Conservation (phyloP, 1,284 basidiomycete species). For the Cutaneotrichosporon daszewskae region DNA sequence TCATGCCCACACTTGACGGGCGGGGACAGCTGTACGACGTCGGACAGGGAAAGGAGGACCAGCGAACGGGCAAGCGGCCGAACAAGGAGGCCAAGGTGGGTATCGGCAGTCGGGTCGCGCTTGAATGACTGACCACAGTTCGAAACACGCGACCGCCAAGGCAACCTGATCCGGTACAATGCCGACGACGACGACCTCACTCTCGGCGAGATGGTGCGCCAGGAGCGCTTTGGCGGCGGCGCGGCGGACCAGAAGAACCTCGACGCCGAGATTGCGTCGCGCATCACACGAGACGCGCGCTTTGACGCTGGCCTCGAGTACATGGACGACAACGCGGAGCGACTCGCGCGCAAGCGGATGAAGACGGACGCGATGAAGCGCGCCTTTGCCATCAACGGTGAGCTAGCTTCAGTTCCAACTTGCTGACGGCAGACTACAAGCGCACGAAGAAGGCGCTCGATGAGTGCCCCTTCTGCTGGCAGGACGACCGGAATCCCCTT, state of each 20-base stretch:
- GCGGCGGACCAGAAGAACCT: constrained; percentile 82
- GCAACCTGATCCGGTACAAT: constrained; percentile 74
- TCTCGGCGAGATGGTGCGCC: constrained; percentile 83
- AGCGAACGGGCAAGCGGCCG: constrained; percentile 51
- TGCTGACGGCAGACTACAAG: constrained; percentile 67
- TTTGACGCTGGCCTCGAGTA: constrained; percentile 89
- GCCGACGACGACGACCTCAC: constrained; percentile 82
- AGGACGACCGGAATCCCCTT: constrained; percentile 71
- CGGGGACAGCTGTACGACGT: constrained; percentile 85
- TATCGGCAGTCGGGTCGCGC: too few relatives aligned
- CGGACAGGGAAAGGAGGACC: constrained; percentile 56
- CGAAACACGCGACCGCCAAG: constrained; percentile 85
- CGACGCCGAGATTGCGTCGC: constrained; percentile 80
- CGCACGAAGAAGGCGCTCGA: constrained; percentile 86
- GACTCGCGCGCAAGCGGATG: constrained; percentile 86
- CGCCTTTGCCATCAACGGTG: constrained; percentile 92
- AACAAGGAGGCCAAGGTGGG: constrained; percentile 67
- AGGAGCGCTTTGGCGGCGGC: constrained; percentile 85
- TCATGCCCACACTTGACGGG: constrained; percentile 84
- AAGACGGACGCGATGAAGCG: constrained; percentile 92
- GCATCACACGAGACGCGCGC: constrained; percentile 78
- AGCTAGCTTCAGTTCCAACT: constrained; percentile 13
- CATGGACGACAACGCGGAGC: constrained; percentile 93
- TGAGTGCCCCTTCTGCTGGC: constrained; percentile 78
- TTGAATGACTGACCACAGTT: constrained; percentile 53